Evolutionary conservation across 2,329 filamentous ascomycete genomes (phyloP).

Genomic region (Teratosphaeria viscida): DNA sequence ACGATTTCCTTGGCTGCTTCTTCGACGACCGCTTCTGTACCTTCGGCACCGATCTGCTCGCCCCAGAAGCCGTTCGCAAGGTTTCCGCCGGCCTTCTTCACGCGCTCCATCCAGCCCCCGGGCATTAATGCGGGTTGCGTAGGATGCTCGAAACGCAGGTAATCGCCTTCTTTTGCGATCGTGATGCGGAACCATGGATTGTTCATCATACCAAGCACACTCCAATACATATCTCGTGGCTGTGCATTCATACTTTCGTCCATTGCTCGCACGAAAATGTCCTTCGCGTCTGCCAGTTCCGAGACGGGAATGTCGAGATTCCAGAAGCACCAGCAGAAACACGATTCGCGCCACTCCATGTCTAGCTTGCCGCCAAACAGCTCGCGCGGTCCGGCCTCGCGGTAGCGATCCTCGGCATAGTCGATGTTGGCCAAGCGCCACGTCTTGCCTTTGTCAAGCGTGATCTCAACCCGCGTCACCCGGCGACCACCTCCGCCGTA

Average conservation of each 20-base stretch:
- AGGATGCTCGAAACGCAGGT: conserved; percentile 74
- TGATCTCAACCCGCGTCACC: conserved; percentile 72
- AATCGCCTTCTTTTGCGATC: conserved; percentile 56
- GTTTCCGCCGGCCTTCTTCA: conserved; percentile 74
- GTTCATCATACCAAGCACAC: conserved; percentile 94
- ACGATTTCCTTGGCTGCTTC: conserved; percentile 54
- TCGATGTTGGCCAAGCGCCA: conserved; percentile 70
- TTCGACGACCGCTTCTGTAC: conserved; percentile 30
- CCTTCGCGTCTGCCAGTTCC: conserved; percentile 53
- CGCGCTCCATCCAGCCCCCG: conserved; percentile 87
- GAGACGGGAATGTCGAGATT: conserved; percentile 54
- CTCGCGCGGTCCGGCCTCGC: conserved; percentile 50
- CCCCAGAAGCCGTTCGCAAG: conserved; percentile 78
- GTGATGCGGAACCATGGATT: conserved; percentile 85
- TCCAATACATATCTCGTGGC: conserved; percentile 93
- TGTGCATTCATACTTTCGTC: conserved; percentile 81
- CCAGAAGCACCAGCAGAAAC: conserved; percentile 94
- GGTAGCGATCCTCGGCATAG: conserved; percentile 80
- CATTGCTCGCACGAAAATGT: conserved; percentile 77
- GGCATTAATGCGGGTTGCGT: conserved; percentile 67
- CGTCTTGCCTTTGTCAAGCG: conserved; percentile 68
- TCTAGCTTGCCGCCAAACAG: conserved; percentile 70
- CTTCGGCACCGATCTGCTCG: conserved; percentile 51
- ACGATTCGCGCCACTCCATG: conserved; percentile 69
- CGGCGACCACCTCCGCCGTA: conserved; percentile 81